These are phyloP conservation scores for Davidsoniella virescens DNA, from an alignment of 2,329 filamentous ascomycete species.

Conservation along the genomic window DNA sequence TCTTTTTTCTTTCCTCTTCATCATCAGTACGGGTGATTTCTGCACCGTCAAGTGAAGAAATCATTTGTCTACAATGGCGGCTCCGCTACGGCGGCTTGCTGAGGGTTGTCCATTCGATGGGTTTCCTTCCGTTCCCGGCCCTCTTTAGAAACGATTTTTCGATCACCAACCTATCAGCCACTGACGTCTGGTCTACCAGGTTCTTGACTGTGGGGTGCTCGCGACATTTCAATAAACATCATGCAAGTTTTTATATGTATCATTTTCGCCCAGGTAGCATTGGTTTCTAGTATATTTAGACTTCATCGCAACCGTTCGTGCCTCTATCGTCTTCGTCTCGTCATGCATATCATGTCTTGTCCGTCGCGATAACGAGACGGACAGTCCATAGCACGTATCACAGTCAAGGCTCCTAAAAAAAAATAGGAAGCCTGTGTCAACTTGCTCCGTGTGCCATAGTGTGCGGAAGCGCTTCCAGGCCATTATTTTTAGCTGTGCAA, in stretches of 20 bases:
- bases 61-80: constrained; percentile 26
- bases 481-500: too few species aligned
- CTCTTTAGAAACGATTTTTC: constrained; percentile 29
- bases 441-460: too few species aligned
- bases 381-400: too few species aligned
- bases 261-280: neutral
- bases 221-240: constrained; percentile 22
- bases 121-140: constrained; percentile 41
- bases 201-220: constrained; percentile 36
- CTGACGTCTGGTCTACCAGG: constrained; percentile 24
- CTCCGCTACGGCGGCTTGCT: constrained; percentile 39
- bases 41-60: constrained; percentile 36
- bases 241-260: neutral
- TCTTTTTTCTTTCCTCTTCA: constrained; percentile 22
- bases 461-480: too few species aligned
- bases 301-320: too few species aligned
- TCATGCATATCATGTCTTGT: too few species aligned
- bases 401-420: too few species aligned
- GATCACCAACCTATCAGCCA: constrained; percentile 30
- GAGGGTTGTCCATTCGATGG: constrained; percentile 33
- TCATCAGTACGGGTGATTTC: constrained; percentile 30
- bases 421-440: too few species aligned
- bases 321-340: too few species aligned
- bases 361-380: too few species aligned
- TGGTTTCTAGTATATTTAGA: neutral